Evolutionary conservation across 208 protist genomes (phyloP).

Genomic region (Strigomonas culicis): DNA sequence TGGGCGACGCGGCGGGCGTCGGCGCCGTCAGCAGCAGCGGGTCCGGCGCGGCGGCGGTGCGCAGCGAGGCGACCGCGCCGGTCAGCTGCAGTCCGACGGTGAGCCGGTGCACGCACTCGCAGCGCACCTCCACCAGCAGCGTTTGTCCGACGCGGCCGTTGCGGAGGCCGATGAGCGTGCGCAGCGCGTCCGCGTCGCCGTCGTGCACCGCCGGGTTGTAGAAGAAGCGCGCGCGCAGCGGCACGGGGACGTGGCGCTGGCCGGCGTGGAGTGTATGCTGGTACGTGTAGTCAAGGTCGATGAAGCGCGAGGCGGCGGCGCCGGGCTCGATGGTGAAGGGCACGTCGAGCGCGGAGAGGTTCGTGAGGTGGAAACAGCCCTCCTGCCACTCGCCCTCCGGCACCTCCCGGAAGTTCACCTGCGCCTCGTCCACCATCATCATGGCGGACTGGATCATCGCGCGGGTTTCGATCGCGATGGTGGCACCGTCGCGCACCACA

Average conservation of each 20-base stretch:
- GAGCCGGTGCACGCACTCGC: slow-evolving; percentile 61
- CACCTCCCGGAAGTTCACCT: slow-evolving; percentile 69
- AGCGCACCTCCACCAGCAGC: slow-evolving; percentile 60
- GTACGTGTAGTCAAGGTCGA: slow-evolving; percentile 45
- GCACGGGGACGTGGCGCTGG: slow-evolving; percentile 41
- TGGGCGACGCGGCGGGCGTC: neutral
- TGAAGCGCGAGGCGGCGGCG: slow-evolving; percentile 35
- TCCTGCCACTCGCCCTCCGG: slow-evolving; percentile 72
- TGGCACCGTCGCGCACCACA: slow-evolving; percentile 63
- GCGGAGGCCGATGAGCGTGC: slow-evolving; percentile 45
- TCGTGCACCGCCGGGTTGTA: slow-evolving; percentile 11
- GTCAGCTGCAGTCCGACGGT: slow-evolving; percentile 55
- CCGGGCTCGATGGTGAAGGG: slow-evolving; percentile 57
- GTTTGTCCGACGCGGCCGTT: slow-evolving; percentile 52
- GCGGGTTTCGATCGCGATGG: slow-evolving; percentile 77
- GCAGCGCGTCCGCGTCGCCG: slow-evolving; percentile 26
- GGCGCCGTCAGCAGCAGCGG: slow-evolving; percentile 4
- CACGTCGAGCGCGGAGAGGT: slow-evolving; percentile 74
- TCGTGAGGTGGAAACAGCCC: slow-evolving; percentile 53
- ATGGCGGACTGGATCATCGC: slow-evolving; percentile 75
- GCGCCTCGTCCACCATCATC: slow-evolving; percentile 51
- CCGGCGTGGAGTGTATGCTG: slow-evolving; percentile 49
- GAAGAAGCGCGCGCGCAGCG: slow-evolving; percentile 52
- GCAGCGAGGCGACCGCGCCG: neutral
- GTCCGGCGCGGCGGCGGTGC: neutral